phyloP scores from a whole-genome alignment of 345 rosid genomes.

The Salix suchowensis region DNA sequence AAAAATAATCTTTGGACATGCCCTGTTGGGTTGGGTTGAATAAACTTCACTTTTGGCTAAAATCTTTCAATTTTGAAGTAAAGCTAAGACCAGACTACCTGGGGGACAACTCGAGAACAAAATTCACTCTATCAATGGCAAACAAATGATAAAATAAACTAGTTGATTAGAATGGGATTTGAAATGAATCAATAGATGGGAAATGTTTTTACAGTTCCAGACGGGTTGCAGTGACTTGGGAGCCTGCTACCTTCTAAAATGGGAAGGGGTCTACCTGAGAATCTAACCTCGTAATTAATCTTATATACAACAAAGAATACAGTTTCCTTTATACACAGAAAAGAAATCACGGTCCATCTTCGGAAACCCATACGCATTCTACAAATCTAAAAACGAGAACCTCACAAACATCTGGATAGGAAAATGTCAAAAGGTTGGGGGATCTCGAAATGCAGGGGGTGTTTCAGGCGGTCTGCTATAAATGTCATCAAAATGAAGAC shows the following conservation, averaged over 20 bases:
- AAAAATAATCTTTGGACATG: slow-evolving; percentile 1
- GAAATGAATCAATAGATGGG: slow-evolving; percentile 14
- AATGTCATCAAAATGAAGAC: slow-evolving; percentile 79
- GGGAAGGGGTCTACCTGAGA: slow-evolving; percentile 19
- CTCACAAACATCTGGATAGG: neutral
- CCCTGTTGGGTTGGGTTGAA: too few species aligned
- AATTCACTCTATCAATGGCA: neutral
- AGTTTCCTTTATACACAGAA: slow-evolving; percentile 22
- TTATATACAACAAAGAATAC: slow-evolving; percentile 53
- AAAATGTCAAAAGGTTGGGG: slow-evolving; percentile 19
- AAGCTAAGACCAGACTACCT: too few species aligned
- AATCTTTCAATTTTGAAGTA: too few species aligned
- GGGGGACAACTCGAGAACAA: too few species aligned
- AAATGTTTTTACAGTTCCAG: slow-evolving; percentile 24
- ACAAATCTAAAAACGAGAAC: slow-evolving; percentile 5
- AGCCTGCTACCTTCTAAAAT: slow-evolving; percentile 12
- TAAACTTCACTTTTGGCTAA: too few species aligned
- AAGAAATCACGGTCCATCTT: slow-evolving; percentile 2
- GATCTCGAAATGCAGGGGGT: slow-evolving; percentile 24
- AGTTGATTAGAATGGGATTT: slow-evolving; percentile 9
- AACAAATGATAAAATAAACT: neutral
- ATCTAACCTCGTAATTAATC: slow-evolving; percentile 30
- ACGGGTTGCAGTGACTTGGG: slow-evolving; percentile 14
- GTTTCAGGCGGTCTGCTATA: slow-evolving; percentile 64
- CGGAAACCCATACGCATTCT: slow-evolving; percentile 37